Percentiles rank a stretch among this genome's conserved stretches.
Conservation (phyloP, 495 filamentous ascomycete genomes). For the Hamigera avellanea region DNA sequence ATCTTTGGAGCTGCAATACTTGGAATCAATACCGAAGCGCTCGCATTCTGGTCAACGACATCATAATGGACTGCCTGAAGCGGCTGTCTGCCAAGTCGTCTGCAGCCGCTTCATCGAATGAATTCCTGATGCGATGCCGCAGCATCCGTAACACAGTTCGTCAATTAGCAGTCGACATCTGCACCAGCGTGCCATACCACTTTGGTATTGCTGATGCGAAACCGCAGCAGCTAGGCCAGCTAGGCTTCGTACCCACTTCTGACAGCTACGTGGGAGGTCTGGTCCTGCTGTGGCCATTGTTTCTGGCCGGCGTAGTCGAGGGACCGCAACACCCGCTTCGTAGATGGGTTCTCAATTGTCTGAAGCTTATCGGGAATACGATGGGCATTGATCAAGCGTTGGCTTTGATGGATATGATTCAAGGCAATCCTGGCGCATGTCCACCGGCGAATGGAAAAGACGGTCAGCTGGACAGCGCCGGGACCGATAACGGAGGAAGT, state of each 20-base stretch:
- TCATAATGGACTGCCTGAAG: slow-evolving; percentile 24
- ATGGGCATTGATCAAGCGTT: slow-evolving; percentile 40
- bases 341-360: slow-evolving; percentile 30
- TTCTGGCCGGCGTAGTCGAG: slow-evolving; percentile 28
- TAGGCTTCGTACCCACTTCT: slow-evolving; percentile 6
- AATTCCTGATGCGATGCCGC: slow-evolving; percentile 21
- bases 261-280: slow-evolving; percentile 28
- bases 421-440: not conserved
- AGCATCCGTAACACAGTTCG: slow-evolving; percentile 20
- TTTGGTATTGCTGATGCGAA: slow-evolving; percentile 16
- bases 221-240: not conserved
- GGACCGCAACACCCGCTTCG: slow-evolving; percentile 19
- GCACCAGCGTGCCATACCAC: slow-evolving; percentile 30
- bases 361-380: slow-evolving; percentile 28
- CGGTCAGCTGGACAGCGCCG: too few species aligned
- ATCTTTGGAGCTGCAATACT: slow-evolving; percentile 43
- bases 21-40: slow-evolving; percentile 56
- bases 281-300: slow-evolving; percentile 38
- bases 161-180: slow-evolving; percentile 33
- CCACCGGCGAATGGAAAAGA: too few species aligned
- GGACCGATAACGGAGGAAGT: too few species aligned
- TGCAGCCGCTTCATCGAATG: slow-evolving; percentile 11
- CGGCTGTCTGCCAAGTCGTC: slow-evolving; percentile 4
- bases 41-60: slow-evolving; percentile 44
- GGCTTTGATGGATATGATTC: slow-evolving; percentile 26